phyloP scores from a whole-genome alignment of 495 filamentous ascomycete species.

The Podospora pseudoanserina region DNA sequence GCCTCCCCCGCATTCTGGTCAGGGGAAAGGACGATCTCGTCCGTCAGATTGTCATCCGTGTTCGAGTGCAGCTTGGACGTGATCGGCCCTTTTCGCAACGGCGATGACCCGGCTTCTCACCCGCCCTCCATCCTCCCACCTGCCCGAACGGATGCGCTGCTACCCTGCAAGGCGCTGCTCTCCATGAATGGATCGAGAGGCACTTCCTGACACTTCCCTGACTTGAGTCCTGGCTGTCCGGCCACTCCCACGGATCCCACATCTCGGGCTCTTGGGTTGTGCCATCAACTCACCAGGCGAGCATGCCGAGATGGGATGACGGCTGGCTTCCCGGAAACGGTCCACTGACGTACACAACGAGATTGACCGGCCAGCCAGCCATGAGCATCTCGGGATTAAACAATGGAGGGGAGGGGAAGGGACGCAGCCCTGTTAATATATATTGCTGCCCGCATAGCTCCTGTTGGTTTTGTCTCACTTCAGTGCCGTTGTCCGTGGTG shows the following conservation, averaged over 20 bases:
- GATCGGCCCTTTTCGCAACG: slow-evolving; percentile 20
- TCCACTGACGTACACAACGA: background rate
- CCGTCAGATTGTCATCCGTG: background rate
- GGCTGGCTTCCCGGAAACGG: background rate
- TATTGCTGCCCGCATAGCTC: slow-evolving; percentile 3
- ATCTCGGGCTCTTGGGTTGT: background rate
- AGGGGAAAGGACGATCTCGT: background rate
- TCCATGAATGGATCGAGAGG: background rate
- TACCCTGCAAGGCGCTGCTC: slow-evolving; percentile 4
- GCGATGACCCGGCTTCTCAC: background rate
- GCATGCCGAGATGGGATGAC: slow-evolving; percentile 2
- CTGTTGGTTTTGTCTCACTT: background rate
- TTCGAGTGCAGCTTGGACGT: background rate
- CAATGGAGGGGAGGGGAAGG: background rate
- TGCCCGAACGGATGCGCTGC: slow-evolving; percentile 5
- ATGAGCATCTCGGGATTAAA: background rate
- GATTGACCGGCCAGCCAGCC: background rate
- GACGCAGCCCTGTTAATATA: slow-evolving; percentile 1
- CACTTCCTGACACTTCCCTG: background rate
- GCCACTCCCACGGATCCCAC: background rate
- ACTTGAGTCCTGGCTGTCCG: background rate
- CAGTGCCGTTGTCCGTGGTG: background rate
- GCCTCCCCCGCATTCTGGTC: background rate
- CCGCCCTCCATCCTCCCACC: background rate
- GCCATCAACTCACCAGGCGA: background rate